phyloP scores from a whole-genome alignment of 306 rosid genomes.

The Chamaecrista fasciculata region DNA sequence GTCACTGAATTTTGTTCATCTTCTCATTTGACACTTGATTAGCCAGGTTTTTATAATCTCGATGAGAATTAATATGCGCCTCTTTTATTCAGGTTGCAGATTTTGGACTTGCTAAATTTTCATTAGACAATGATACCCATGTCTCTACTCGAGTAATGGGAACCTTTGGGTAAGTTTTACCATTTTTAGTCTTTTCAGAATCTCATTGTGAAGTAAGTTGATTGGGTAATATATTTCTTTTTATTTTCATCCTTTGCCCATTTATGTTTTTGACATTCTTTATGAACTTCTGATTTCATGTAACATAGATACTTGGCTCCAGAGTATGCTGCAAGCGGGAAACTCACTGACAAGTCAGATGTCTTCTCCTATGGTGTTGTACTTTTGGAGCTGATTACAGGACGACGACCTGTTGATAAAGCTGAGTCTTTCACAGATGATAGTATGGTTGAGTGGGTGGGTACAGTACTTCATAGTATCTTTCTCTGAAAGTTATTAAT shows the following conservation, averaged over 20 bases:
- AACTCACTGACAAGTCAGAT: slow-evolving; percentile 66
- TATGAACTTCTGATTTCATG: slow-evolving; percentile 23
- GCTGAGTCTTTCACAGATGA: slow-evolving; percentile 45
- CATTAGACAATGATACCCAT: slow-evolving; percentile 54
- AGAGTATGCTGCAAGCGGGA: slow-evolving; percentile 69
- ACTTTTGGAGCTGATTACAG: slow-evolving; percentile 70
- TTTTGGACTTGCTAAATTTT: slow-evolving; percentile 65
- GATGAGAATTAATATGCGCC: not conserved
- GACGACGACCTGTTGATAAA: slow-evolving; percentile 52
- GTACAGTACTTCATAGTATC: slow-evolving; percentile 20
- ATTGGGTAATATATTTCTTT: not conserved
- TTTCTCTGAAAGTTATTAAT: not conserved
- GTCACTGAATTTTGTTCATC: not conserved
- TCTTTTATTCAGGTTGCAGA: slow-evolving; percentile 52
- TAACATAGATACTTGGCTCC: slow-evolving; percentile 63
- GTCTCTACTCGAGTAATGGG: slow-evolving; percentile 75
- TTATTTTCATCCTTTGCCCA: not conserved
- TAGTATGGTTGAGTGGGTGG: slow-evolving; percentile 70
- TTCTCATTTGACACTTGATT: slow-evolving; percentile 9
- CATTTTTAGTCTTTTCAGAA: not conserved
- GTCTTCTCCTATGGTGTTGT: slow-evolving; percentile 69
- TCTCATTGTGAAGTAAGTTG: not conserved
- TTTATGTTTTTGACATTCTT: slow-evolving; percentile 5
- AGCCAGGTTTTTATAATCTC: not conserved
- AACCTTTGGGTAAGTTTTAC: slow-evolving; percentile 57